Evolutionary conservation across 140 eudicot genomes (phyloP), one percentile per base, ranked within the genome.

Genomic region (Senecio squalidus): DNA sequence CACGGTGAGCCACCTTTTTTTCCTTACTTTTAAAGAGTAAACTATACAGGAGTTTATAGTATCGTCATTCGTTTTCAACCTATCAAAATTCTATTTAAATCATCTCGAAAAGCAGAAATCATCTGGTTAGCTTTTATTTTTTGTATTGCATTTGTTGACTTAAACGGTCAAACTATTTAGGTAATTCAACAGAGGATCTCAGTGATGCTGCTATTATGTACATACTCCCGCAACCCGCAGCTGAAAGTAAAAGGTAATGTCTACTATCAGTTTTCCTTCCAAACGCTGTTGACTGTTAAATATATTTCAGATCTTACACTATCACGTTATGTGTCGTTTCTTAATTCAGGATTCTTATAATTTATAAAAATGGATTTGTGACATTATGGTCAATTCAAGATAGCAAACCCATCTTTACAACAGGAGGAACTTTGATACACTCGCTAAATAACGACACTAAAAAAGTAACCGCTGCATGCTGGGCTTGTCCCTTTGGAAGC

Each of bases 401-500:
- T 71, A 93, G 94, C 82, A 88, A 72, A 84, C 68, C 78, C 49
- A 59, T 93, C 34, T 84, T 55, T 44, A 70, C 88, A 65, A 84
- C 80, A 0, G 84, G 85, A 43, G 90, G 85, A 68, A 62, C 67
- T 28, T 22, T 62, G 3, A 57, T 84, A 21, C 89, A 81, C 41
- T 66, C 94, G 6, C 17, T 66, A 18, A 40, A 62, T 49, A 86
- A 81, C 14, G 99, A 93, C 66, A 57, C 79, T 30, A 93, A 82
- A 68, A 82, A 82, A 78, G 96, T 82, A 55, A 82, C 99, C 38
- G 86, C 99, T 71, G 96, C 96, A 56, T 84, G 89, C 41, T 93
- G 96, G 96, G 80, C 76, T 46, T 93, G 99, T 68, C 90, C 95
- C 44, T 61, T 61, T 73, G 99, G 99, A 68, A 84, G 94, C 75